Conservation (phyloP, 352 stramenopile genomes). For the Pythium monospermum region DNA sequence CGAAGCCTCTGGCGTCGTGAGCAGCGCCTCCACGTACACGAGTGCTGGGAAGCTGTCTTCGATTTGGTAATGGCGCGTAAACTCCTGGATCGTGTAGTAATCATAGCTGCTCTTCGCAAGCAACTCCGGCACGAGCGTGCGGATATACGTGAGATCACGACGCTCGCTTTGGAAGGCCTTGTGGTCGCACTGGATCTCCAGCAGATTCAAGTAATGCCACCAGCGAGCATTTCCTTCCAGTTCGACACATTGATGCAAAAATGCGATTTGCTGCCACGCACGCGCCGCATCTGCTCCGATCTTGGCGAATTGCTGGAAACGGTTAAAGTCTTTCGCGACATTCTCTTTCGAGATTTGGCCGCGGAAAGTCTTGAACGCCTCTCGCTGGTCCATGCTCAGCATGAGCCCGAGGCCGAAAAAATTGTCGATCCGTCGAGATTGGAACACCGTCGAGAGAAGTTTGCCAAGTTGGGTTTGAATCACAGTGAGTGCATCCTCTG, state of each 20-base stretch:
- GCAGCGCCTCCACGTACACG: slow-evolving; percentile 59
- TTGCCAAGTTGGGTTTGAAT: slow-evolving; percentile 45
- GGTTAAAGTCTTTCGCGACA: slow-evolving; percentile 74
- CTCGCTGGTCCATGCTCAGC: slow-evolving; percentile 70
- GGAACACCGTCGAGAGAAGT: slow-evolving; percentile 63
- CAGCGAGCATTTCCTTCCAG: slow-evolving; percentile 76
- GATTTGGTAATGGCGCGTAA: slow-evolving; percentile 81
- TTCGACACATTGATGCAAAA: slow-evolving; percentile 76
- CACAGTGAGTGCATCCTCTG: slow-evolving; percentile 44
- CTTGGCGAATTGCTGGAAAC: slow-evolving; percentile 70
- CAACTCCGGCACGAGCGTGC: slow-evolving; percentile 49
- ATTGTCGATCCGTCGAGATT: slow-evolving; percentile 67
- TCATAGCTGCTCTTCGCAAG: slow-evolving; percentile 69
- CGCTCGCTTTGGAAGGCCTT: slow-evolving; percentile 71
- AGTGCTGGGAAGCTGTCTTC: slow-evolving; percentile 69
- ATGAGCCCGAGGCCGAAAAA: slow-evolving; percentile 63
- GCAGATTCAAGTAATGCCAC: slow-evolving; percentile 77
- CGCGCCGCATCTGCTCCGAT: slow-evolving; percentile 69
- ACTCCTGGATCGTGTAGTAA: slow-evolving; percentile 77
- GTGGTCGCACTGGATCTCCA: slow-evolving; percentile 73
- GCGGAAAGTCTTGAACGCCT: slow-evolving; percentile 65
- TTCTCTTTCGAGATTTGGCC: slow-evolving; percentile 78
- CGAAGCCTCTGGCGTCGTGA: slow-evolving; percentile 28
- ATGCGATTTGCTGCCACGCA: slow-evolving; percentile 76
- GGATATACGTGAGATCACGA: slow-evolving; percentile 66